A percentile compares a stretch with the other conserved stretches of the same genome.
Evolutionary conservation across 768 basidiomycete genomes (phyloP).

Genomic region (Leccinum rimulosum): DNA sequence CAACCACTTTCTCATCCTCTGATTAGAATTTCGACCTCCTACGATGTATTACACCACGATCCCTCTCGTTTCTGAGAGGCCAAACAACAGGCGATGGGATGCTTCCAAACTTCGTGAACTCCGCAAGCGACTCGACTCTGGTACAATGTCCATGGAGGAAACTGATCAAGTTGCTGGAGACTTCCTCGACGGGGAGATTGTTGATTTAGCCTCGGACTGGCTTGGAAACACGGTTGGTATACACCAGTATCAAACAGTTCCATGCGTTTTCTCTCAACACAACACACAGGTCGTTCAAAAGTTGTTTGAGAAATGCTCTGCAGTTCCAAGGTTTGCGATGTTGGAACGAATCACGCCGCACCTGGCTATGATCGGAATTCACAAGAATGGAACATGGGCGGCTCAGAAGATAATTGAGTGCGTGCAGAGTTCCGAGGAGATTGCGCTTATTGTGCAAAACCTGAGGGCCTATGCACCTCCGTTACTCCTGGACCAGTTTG

Average conservation of each 20-base stretch:
- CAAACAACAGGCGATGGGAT: conserved; percentile 88
- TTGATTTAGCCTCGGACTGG: conserved; percentile 96
- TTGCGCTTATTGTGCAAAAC: conserved; percentile 80
- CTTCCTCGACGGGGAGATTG: conserved; percentile 91
- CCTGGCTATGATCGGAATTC: conserved; percentile 95
- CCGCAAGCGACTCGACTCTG: conserved; percentile 91
- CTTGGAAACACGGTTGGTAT: conserved; percentile 79
- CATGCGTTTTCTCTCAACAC: conserved; percentile 4
- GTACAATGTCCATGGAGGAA: conserved; percentile 78
- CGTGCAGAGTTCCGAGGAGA: conserved; percentile 83
- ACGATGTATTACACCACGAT: conserved; percentile 97
- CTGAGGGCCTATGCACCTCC: conserved; percentile 91
- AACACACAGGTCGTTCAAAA: conserved; percentile 84
- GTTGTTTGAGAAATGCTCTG: conserved; percentile 87
- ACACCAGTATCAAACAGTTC: neutral
- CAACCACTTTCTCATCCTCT: conserved; percentile 11
- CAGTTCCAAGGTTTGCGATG: conserved; percentile 79
- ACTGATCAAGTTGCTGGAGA: conserved; percentile 89
- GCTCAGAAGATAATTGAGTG: conserved; percentile 99
- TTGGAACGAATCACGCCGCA: conserved; percentile 91
- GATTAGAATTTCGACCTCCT: conserved; percentile 82
- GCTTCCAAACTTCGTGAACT: conserved; percentile 91
- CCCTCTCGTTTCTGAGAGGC: conserved; percentile 82
- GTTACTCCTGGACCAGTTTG: conserved; percentile 89
- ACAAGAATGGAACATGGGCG: conserved; percentile 99